Evolutionary conservation across 2,329 filamentous ascomycete species (phyloP), one percentile per base, ranked within the genome.

Genomic region (Knufia petricola): DNA sequence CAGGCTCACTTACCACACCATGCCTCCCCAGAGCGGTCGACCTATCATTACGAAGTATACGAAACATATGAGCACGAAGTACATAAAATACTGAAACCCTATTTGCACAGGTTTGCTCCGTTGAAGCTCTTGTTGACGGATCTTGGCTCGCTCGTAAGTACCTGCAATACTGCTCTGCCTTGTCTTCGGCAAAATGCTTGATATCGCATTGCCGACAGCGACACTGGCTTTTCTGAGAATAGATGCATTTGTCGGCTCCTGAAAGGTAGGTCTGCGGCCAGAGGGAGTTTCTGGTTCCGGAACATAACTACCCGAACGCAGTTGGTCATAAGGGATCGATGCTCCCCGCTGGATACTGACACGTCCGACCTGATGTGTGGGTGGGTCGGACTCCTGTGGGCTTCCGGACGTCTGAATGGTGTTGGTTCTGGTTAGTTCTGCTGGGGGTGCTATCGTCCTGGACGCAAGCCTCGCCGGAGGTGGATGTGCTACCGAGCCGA

Each of bases 21-120:
- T 62, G 3, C 70, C 70, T 4, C 65, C 65, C 70, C 70, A 73
- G 1, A 73, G 50, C 1, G 70, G 70, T 46, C 66, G 49, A 2
- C 70, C 70, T 9, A 73, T 56, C 1, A 73, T 59, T 10, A 72
- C 66, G 19, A 73, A 70, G 49, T 73, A 73, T 23, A 70, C 58
- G 48, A 72, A 67, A 10, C 58, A 58, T 2, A 67, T 15, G 36
- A 67, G 53, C 7, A 68, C 17, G 2, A 61, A 26, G 44, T 70
- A 71, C 24, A 67, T 54, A 28, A 57, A 50, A 42, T 63, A 67
- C 54, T 69, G 65, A 46, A 71, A 69, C 4, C 60, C 43, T 1
- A 63, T 12, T 48, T 66, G 65, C 17, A 62, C 61, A 61, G 61
- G 66, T 37, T 62, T 58, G 39, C 60, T 61, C 17, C 65, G 56